phyloP scores from a whole-genome alignment of 1,284 basidiomycete species.

The Malassezia pachydermatis region DNA sequence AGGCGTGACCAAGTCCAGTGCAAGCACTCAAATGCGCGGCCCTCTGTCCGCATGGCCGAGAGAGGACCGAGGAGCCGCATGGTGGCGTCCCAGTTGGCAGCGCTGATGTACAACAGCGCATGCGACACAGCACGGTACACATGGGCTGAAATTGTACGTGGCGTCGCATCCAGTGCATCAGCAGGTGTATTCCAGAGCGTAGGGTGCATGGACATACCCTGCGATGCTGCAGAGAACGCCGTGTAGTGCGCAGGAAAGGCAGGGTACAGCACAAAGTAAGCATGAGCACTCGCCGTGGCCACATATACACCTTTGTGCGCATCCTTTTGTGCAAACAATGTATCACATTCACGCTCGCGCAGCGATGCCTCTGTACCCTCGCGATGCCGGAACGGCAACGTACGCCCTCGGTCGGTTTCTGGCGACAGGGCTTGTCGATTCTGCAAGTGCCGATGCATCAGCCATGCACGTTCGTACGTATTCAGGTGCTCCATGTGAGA shows the following conservation, averaged over 20 bases:
- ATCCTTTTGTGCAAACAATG: not conserved
- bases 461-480: not conserved
- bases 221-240: not conserved
- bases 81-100: constrained; percentile 1
- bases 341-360: not conserved
- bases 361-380: not conserved
- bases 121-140: constrained; percentile 1
- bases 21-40: constrained; percentile 1
- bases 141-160: not conserved
- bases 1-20: constrained; percentile 3
- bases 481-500: not conserved
- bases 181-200: constrained; percentile 1
- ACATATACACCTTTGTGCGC: not conserved
- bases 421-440: too few relatives aligned
- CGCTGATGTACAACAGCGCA: not conserved
- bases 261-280: not conserved
- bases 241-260: not conserved
- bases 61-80: not conserved
- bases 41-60: not conserved
- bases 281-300: not conserved
- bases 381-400: not conserved
- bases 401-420: not conserved
- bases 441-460: too few relatives aligned
- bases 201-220: not conserved
- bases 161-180: not conserved